Evolutionary conservation across 2,329 filamentous ascomycete species (phyloP).

Genomic region (Monilinia fructigena): DNA sequence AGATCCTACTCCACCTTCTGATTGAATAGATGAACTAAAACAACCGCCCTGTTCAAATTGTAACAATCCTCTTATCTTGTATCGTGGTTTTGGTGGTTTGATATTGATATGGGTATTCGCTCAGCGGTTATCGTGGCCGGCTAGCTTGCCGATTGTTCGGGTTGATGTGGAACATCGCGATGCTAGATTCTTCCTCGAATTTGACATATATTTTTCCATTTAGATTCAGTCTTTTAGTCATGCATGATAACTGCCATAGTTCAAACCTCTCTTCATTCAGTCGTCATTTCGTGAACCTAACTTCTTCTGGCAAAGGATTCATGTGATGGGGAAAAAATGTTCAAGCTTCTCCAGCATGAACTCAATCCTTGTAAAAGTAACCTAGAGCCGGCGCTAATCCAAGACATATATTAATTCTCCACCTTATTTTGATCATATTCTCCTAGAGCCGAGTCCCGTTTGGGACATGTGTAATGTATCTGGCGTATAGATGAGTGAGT

Average conservation of each 20-base stretch:
- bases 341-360: too few species aligned
- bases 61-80: not conserved
- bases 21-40: not conserved
- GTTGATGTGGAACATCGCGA: too few species aligned
- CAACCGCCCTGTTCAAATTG: not conserved
- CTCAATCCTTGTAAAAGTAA: not conserved
- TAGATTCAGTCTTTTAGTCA: not conserved
- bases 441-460: not conserved
- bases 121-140: not conserved
- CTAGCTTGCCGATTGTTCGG: too few species aligned
- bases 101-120: not conserved
- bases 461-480: slow-evolving; percentile 1
- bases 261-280: not conserved
- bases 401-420: not conserved
- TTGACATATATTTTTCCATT: not conserved
- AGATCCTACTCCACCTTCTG: not conserved
- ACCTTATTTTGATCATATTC: not conserved
- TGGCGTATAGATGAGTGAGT: not conserved
- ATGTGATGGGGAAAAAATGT: not conserved
- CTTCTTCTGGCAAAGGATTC: not conserved
- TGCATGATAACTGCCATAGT: too few species aligned
- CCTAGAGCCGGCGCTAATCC: not conserved
- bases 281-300: not conserved
- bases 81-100: not conserved
- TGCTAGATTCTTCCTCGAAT: not conserved